phyloP scores from a whole-genome alignment of 768 basidiomycete genomes.

The Macrolepiota dolichaula region DNA sequence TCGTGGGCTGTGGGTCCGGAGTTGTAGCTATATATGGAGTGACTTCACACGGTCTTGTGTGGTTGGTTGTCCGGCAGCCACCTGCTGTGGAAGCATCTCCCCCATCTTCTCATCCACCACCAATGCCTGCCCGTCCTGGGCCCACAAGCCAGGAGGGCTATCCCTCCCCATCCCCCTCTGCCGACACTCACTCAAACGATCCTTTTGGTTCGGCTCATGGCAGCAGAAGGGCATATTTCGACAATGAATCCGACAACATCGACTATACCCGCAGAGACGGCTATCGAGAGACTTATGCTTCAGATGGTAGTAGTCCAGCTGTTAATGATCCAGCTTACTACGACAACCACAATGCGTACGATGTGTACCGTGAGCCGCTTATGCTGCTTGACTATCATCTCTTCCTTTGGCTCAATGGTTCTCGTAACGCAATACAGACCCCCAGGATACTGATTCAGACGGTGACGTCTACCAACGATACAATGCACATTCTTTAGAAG shows the following conservation, averaged over 20 bases:
- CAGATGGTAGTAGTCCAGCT: slow-evolving; percentile 65
- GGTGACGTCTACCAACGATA: slow-evolving; percentile 63
- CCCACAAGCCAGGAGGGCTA: slow-evolving; percentile 62
- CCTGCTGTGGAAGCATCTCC: slow-evolving; percentile 7
- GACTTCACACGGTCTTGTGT: slow-evolving; percentile 3
- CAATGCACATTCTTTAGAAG: slow-evolving; percentile 76
- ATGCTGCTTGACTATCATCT: slow-evolving; percentile 8
- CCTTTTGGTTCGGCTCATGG: slow-evolving; percentile 52
- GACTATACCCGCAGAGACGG: slow-evolving; percentile 54
- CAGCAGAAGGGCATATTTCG: slow-evolving; percentile 52
- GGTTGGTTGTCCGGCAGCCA: slow-evolving; percentile 9
- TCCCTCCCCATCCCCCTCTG: slow-evolving; percentile 55
- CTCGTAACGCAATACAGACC: slow-evolving; percentile 38
- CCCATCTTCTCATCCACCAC: slow-evolving; percentile 10
- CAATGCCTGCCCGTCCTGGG: slow-evolving; percentile 56
- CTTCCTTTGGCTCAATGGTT: slow-evolving; percentile 19
- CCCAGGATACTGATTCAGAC: slow-evolving; percentile 84
- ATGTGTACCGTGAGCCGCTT: slow-evolving; percentile 49
- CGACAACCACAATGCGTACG: slow-evolving; percentile 61
- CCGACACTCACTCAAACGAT: slow-evolving; percentile 62
- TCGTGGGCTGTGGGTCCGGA: neutral
- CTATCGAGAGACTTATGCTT: slow-evolving; percentile 57
- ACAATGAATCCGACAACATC: slow-evolving; percentile 71
- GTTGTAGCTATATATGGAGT: neutral
- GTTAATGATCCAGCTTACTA: slow-evolving; percentile 53